Base-by-base conservation (phyloP, 225 moss, liverwort and hornwort genomes). In the Anthoceros angustus region DNA sequence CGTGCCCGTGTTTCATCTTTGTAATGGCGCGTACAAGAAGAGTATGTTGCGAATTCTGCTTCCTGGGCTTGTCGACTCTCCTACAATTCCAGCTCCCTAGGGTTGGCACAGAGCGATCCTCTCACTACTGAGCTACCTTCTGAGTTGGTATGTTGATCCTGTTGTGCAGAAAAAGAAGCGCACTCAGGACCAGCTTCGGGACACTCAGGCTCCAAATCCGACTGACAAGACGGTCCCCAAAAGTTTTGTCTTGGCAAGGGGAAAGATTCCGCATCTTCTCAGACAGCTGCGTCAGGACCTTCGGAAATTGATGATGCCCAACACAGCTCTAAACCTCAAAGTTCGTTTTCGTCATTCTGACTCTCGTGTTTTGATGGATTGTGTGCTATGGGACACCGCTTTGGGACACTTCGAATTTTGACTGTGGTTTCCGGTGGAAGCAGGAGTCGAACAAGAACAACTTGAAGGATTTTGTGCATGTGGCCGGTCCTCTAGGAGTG, bases 401-500 rank as follows among this genome's bases (percentile, higher is more conserved):
- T 16, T 11, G 45, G 2, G 12, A 46, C 10, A 46, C 10, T 46
- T 46, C 45, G 25, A 55, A 8, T 61, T 14, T 32, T 69, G 12
- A 69, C 20, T 63, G 49, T 73, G 65, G 20, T 18, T 70, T 42
- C 0, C 61, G 8, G 26, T 64, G 10, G 45, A 2, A 8, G 24
- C 80, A 88, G 91, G 86, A 86, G 63, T 83, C 86, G 2, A 84
- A 74, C 70, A 79, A 81, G 71, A 98, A 98, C 76, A 77, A 83
- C 16, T 66, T 98, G 71, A 89, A 89, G 71, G 98, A 98, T 75
- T 98, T 98, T 68, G 92, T 98, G 69, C 92, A 98, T 61, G 98
- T 98, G 41, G 92, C 98, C 40, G 83, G 89, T 18, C 92, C 98
- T 63, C 86, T 98, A 7, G 98, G 98, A 71, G 98, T 98, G 70